Percentiles rank a stretch among this genome's conserved stretches.
Conservation (phyloP, 2,329 filamentous ascomycete species). For the Rugonectria rugulosa region DNA sequence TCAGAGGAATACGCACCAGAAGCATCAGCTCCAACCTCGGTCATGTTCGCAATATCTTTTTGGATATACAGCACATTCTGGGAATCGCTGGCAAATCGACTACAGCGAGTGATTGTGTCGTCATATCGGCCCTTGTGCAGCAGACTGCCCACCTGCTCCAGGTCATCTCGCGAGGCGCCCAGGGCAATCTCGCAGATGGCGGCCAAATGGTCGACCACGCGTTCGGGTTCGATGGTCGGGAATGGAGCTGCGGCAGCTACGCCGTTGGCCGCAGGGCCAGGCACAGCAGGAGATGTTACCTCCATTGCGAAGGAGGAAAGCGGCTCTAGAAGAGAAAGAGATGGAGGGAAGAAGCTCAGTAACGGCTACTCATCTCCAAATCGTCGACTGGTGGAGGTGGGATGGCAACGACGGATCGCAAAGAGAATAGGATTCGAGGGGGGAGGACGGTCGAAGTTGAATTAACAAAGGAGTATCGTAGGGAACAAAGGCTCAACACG, state of each 20-base stretch:
- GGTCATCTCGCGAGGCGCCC: conserved; percentile 77
- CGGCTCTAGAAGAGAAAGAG: conserved; percentile 23
- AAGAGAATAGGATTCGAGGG: conserved; percentile 20
- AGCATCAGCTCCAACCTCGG: conserved; percentile 58
- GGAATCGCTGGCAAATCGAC: conserved; percentile 86
- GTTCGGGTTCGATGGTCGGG: conserved; percentile 69
- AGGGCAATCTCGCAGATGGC: conserved; percentile 76
- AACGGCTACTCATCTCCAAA: conserved; percentile 41
- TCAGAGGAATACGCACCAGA: conserved; percentile 48
- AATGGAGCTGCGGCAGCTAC: conserved; percentile 54
- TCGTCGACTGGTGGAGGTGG: conserved; percentile 17
- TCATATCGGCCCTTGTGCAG: conserved; percentile 74
- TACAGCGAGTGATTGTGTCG: conserved; percentile 87
- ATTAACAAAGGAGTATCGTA: conserved; percentile 13
- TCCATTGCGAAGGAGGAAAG: conserved; percentile 55
- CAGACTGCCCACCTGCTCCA: conserved; percentile 83
- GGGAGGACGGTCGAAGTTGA: conserved; percentile 22
- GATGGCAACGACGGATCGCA: conserved; percentile 9
- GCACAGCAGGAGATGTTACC: conserved; percentile 55
- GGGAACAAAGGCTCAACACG: conserved; percentile 26
- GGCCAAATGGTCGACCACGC: conserved; percentile 75
- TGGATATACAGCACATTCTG: conserved; percentile 91
- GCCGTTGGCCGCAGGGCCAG: conserved; percentile 56
- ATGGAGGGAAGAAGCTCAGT: conserved; percentile 29
- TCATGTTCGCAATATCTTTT: conserved; percentile 73